Conservation (phyloP, 129 eudicot species). For the carrot (Daucus carota) region DNA sequence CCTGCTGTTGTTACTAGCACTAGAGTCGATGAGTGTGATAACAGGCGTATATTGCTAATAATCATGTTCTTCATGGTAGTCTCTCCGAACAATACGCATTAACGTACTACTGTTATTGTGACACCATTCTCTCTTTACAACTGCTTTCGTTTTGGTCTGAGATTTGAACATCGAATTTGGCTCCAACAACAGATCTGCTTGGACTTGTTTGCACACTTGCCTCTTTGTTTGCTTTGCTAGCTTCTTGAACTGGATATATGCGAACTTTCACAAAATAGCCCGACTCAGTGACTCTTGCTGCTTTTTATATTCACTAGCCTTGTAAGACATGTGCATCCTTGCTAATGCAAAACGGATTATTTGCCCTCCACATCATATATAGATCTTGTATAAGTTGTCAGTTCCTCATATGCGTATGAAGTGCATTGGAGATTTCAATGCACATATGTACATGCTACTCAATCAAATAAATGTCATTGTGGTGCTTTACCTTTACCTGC, state of each 20-base stretch:
- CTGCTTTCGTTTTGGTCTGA: neutral
- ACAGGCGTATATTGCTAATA: neutral
- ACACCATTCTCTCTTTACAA: neutral
- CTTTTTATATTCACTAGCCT: neutral
- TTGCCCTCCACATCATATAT: neutral
- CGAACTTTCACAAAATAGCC: neutral
- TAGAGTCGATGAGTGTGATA: neutral
- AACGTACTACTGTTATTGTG: neutral
- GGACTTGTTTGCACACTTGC: neutral
- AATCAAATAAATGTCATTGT: too few relatives aligned
- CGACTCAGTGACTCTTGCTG: neutral
- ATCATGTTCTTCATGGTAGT: neutral
- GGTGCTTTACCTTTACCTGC: too few relatives aligned
- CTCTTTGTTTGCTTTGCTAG: neutral
- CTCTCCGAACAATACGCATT: neutral
- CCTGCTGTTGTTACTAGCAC: neutral
- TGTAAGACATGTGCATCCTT: neutral
- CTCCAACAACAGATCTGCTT: neutral
- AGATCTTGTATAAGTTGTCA: neutral
- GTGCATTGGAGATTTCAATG: too few relatives aligned
- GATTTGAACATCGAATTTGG: neutral
- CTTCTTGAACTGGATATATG: neutral
- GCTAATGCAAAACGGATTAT: neutral
- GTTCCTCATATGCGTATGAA: too few relatives aligned
- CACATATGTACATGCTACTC: too few relatives aligned